Percentiles rank a stretch among this genome's conserved stretches.
phyloP scores from a whole-genome alignment of 805 yeast genomes.

The Cyberlindnera saturnus region DNA sequence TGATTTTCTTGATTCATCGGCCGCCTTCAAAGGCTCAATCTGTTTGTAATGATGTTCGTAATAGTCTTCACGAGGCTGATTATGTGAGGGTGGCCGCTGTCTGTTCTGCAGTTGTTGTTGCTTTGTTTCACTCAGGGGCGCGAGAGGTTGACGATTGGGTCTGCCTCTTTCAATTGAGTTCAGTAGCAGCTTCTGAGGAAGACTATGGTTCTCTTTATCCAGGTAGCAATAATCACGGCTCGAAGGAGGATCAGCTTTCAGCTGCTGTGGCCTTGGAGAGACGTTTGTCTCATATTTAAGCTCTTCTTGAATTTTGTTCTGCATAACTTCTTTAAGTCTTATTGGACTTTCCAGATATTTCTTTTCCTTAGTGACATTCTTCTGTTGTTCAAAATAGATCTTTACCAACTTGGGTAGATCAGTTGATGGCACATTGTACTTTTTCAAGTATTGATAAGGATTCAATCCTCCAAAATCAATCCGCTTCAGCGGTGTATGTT shows the following conservation, averaged over 20 bases:
- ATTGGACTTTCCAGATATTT: slow-evolving; percentile 19
- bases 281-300: slow-evolving; percentile 17
- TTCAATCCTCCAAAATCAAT: slow-evolving; percentile 32
- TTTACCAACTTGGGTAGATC: slow-evolving; percentile 32
- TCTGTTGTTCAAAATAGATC: slow-evolving; percentile 32
- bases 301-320: slow-evolving; percentile 21
- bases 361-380: slow-evolving; percentile 25
- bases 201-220: slow-evolving; percentile 13
- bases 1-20: slow-evolving; percentile 15
- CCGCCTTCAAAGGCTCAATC: slow-evolving; percentile 19
- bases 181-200: background rate
- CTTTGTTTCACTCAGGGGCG: slow-evolving; percentile 9
- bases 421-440: slow-evolving; percentile 29
- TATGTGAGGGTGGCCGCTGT: slow-evolving; percentile 1
- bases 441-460: slow-evolving; percentile 34
- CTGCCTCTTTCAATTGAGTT: slow-evolving; percentile 6
- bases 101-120: slow-evolving; percentile 8
- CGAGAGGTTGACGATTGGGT: slow-evolving; percentile 16
- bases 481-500: background rate
- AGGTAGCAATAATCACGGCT: no score
- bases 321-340: slow-evolving; percentile 17
- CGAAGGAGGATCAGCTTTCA: slow-evolving; percentile 4
- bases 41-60: slow-evolving; percentile 16
- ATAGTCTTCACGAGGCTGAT: slow-evolving; percentile 4
- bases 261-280: slow-evolving; percentile 12